phyloP scores from a whole-genome alignment of 1,139 yeast species.

The Kurtzmaniella natalensis region DNA sequence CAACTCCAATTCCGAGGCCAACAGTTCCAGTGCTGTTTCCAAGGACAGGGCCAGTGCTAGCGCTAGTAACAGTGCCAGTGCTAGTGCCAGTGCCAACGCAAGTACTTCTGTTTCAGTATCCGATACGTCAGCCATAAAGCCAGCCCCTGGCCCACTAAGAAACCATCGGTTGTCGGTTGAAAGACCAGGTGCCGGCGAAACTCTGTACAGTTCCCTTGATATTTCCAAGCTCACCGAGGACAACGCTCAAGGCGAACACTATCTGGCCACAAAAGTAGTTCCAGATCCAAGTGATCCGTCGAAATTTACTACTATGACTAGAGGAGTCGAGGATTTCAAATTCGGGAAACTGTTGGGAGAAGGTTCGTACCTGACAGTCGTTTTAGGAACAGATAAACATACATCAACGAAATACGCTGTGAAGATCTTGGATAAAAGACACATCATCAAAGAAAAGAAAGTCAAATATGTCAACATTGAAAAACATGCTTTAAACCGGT shows the following conservation, averaged over 20 bases:
- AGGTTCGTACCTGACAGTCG: conserved; percentile 94
- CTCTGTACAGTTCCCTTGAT: background rate
- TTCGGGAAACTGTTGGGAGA: conserved; percentile 89
- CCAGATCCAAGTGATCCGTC: conserved; percentile 12
- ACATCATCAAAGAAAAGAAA: conserved; percentile 90
- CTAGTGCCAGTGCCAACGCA: too few species aligned
- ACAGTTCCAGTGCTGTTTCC: too few species aligned
- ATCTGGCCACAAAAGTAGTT: conserved; percentile 24
- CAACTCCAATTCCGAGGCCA: background rate
- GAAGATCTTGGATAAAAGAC: conserved; percentile 86
- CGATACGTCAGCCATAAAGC: too few species aligned
- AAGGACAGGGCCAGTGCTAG: too few species aligned
- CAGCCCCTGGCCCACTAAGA: too few species aligned
- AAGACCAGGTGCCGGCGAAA: conserved; percentile 4
- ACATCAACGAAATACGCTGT: conserved; percentile 80
- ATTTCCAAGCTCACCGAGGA: background rate
- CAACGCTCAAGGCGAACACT: background rate
- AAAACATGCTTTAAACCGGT: conserved; percentile 81
- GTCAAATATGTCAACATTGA: conserved; percentile 96
- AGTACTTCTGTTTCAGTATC: too few species aligned
- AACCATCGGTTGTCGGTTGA: too few species aligned
- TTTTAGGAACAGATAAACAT: conserved; percentile 75
- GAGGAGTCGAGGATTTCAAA: conserved; percentile 79
- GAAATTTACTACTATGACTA: conserved; percentile 32
- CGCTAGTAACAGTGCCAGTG: too few species aligned